Percentiles rank a stretch among this genome's conserved stretches.
Evolutionary conservation across 352 stramenopile genomes (phyloP).

Genomic region (Phytophthora aleatoria): DNA sequence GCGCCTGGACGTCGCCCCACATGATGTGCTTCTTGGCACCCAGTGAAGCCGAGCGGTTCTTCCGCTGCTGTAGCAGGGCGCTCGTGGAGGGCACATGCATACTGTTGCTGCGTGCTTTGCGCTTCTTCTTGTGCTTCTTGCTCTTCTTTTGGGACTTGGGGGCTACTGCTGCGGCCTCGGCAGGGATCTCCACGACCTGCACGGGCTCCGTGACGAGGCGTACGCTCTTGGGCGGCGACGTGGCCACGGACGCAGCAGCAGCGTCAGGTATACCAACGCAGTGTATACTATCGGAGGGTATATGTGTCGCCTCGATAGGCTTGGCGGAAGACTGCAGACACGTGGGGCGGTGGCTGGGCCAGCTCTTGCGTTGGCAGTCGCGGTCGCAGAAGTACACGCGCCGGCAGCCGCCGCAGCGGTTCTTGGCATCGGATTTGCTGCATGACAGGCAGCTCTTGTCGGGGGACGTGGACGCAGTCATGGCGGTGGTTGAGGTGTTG

Average conservation of each 20-base stretch:
- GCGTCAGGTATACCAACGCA: slow-evolving; percentile 31
- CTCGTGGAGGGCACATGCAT: slow-evolving; percentile 52
- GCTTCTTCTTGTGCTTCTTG: slow-evolving; percentile 78
- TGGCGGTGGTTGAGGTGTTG: neutral
- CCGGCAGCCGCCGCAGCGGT: slow-evolving; percentile 75
- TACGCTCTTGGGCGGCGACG: slow-evolving; percentile 46
- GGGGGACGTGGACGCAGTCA: slow-evolving; percentile 6
- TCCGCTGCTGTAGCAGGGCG: slow-evolving; percentile 31
- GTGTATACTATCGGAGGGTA: slow-evolving; percentile 25
- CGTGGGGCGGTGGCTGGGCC: slow-evolving; percentile 55
- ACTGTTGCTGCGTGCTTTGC: slow-evolving; percentile 74
- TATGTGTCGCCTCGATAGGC: slow-evolving; percentile 9
- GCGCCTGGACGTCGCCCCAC: slow-evolving; percentile 70
- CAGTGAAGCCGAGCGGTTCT: slow-evolving; percentile 71
- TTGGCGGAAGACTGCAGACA: slow-evolving; percentile 29
- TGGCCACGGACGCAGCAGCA: slow-evolving; percentile 18
- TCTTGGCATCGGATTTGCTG: slow-evolving; percentile 50
- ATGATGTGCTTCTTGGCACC: slow-evolving; percentile 71
- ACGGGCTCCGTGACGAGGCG: slow-evolving; percentile 48
- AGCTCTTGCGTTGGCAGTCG: slow-evolving; percentile 72
- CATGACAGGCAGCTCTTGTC: slow-evolving; percentile 52
- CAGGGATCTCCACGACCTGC: slow-evolving; percentile 45
- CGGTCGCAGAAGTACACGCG: slow-evolving; percentile 80
- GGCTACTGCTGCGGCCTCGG: slow-evolving; percentile 23
- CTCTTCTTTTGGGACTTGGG: slow-evolving; percentile 60